These are phyloP conservation scores for Calocybe gangraenosa DNA, from an alignment of 768 basidiomycete species.

Conservation along the genomic window DNA sequence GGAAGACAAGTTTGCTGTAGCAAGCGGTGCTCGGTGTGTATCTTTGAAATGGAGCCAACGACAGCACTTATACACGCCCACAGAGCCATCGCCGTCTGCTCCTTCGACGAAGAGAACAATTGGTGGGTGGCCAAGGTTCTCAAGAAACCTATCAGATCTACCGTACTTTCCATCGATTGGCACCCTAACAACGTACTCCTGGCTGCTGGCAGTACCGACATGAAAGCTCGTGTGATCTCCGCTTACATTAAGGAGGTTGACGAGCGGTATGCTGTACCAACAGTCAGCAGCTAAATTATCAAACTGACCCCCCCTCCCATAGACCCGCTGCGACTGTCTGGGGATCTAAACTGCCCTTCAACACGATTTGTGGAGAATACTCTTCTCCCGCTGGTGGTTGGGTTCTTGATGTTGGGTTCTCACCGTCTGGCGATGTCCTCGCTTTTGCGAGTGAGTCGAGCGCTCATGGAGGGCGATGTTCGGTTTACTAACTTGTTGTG, in stretches of 20 bases:
- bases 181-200: constrained; percentile 98
- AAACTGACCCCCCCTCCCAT: constrained; percentile 8
- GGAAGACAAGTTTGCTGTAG: constrained; percentile 98
- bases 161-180: constrained; percentile 94
- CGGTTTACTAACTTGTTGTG: constrained; percentile 1
- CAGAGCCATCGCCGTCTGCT: constrained; percentile 93
- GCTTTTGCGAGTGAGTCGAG: constrained; percentile 85
- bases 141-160: constrained; percentile 97
- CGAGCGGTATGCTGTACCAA: constrained; percentile 63
- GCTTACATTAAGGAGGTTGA: constrained; percentile 99
- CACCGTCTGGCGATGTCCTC: constrained; percentile 90
- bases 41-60: not conserved
- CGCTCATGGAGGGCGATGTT: not conserved
- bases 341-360: constrained; percentile 99
- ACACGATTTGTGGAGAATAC: constrained; percentile 95
- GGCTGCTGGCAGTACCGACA: constrained; percentile 95
- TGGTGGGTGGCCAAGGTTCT: constrained; percentile 99
- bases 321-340: constrained; percentile 89
- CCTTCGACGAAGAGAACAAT: constrained; percentile 95
- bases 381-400: constrained; percentile 87
- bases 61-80: constrained; percentile 1
- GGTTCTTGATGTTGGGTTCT: constrained; percentile 96
- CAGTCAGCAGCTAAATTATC: too few relatives aligned
- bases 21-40: constrained; percentile 84
- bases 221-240: constrained; percentile 96